phyloP scores from a whole-genome alignment of 2,329 filamentous ascomycete species.

The Sclerotinia spermophila region DNA sequence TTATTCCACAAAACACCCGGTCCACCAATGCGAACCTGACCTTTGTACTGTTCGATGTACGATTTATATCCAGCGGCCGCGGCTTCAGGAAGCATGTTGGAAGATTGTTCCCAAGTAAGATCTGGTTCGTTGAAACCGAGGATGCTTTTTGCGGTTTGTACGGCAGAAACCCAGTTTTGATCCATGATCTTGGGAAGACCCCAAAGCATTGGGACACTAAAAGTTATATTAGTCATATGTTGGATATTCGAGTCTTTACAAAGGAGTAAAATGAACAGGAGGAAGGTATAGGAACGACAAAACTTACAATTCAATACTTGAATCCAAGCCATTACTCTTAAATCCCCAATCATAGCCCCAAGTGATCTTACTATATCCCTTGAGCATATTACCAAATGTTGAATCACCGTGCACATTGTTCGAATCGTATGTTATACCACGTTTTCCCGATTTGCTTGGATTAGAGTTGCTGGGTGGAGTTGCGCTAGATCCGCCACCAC shows the following conservation, averaged over 20 bases:
- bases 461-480: constrained; percentile 1
- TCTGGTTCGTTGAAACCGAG: constrained; percentile 71
- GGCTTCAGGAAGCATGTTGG: constrained; percentile 42
- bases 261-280: background rate
- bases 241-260: background rate
- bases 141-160: constrained; percentile 51
- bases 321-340: constrained; percentile 40
- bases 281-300: background rate
- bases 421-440: constrained; percentile 65
- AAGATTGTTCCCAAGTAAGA: constrained; percentile 46
- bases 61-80: constrained; percentile 40
- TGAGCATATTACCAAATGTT: constrained; percentile 42
- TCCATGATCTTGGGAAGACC: constrained; percentile 45
- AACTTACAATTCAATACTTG: constrained; percentile 40
- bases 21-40: constrained; percentile 41
- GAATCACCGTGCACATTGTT: constrained; percentile 34
- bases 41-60: constrained; percentile 43
- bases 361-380: constrained; percentile 42
- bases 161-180: constrained; percentile 47
- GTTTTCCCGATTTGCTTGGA: constrained; percentile 44
- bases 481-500: background rate
- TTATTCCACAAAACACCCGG: constrained; percentile 41
- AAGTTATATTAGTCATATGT: background rate
- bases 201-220: constrained; percentile 62
- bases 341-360: constrained; percentile 69